A percentile compares a stretch with the other conserved stretches of the same genome.
Evolutionary conservation across 2,329 filamentous ascomycete species (phyloP).

Genomic region (Pyrenophora seminiperda): DNA sequence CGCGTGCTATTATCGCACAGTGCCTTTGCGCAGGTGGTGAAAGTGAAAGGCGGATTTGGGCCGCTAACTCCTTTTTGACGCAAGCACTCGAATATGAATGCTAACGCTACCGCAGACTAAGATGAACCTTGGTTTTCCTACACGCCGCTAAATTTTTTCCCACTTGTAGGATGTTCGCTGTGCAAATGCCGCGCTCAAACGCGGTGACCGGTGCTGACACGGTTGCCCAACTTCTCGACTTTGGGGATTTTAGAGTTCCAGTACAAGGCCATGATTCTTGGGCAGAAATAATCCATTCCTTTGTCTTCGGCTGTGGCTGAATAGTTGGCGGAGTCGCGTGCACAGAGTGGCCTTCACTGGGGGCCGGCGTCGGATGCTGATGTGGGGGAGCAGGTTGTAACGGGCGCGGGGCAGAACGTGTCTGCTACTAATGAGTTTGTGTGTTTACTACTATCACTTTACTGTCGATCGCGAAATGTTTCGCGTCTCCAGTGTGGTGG

Average conservation of each 20-base stretch:
- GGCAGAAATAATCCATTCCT: constrained; percentile 29
- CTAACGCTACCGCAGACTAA: background rate
- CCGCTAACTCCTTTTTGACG: constrained; percentile 1
- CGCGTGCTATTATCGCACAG: background rate
- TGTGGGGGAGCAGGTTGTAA: constrained; percentile 21
- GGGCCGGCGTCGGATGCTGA: constrained; percentile 17
- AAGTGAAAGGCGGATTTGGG: constrained; percentile 1
- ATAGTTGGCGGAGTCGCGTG: constrained; percentile 8
- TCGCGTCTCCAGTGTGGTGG: constrained; percentile 18
- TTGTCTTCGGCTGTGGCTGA: constrained; percentile 11
- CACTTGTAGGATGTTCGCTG: constrained; percentile 3
- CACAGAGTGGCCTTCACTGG: constrained; percentile 8
- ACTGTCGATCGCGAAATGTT: constrained; percentile 9
- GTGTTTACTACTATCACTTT: constrained; percentile 7
- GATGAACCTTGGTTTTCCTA: background rate
- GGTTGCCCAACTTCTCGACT: constrained; percentile 30
- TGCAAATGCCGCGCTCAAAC: constrained; percentile 22
- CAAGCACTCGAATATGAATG: background rate
- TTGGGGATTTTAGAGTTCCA: constrained; percentile 30
- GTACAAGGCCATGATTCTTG: constrained; percentile 33
- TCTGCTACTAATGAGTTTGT: constrained; percentile 20
- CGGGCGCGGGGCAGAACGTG: constrained; percentile 18
- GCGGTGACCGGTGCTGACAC: constrained; percentile 28
- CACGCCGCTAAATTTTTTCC: background rate
- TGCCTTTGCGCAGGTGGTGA: background rate